Conservation (phyloP, 164 flowering plant species). For the Dillenia suffruticosa region DNA sequence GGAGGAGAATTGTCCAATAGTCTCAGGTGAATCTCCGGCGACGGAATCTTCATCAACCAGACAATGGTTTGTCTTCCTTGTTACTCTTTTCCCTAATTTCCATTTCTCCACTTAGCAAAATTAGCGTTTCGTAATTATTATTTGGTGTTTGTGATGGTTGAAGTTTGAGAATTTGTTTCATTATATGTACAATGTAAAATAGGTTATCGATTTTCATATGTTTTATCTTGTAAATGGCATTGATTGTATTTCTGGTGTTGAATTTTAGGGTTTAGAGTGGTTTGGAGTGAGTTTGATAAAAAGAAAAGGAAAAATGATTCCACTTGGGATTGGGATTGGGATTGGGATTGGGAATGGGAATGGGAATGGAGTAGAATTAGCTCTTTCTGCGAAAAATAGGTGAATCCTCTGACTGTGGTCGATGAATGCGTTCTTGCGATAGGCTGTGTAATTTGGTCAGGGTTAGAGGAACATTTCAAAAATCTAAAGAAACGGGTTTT, state of each 20-base stretch:
- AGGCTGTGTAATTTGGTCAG: too few relatives aligned
- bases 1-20: slow-evolving; percentile 14
- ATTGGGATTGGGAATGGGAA: too few relatives aligned
- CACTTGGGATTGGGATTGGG: too few relatives aligned
- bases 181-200: background rate
- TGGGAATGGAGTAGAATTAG: too few relatives aligned
- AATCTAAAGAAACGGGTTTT: too few relatives aligned
- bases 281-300: too few relatives aligned
- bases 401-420: too few relatives aligned
- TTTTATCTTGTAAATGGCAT: background rate
- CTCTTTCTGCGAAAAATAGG: too few relatives aligned
- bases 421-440: too few relatives aligned
- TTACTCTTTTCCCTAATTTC: background rate
- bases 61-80: slow-evolving; percentile 8
- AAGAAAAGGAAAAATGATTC: too few relatives aligned
- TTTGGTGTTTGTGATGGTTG: background rate
- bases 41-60: slow-evolving; percentile 9
- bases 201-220: background rate
- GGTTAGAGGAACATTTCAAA: too few relatives aligned
- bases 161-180: background rate
- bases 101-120: background rate
- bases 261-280: too few relatives aligned
- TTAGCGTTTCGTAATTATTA: slow-evolving; percentile 4
- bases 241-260: background rate
- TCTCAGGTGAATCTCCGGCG: slow-evolving; percentile 11